Conservation (phyloP, 352 stramenopile genomes). For the Phytophthora ohioensis region DNA sequence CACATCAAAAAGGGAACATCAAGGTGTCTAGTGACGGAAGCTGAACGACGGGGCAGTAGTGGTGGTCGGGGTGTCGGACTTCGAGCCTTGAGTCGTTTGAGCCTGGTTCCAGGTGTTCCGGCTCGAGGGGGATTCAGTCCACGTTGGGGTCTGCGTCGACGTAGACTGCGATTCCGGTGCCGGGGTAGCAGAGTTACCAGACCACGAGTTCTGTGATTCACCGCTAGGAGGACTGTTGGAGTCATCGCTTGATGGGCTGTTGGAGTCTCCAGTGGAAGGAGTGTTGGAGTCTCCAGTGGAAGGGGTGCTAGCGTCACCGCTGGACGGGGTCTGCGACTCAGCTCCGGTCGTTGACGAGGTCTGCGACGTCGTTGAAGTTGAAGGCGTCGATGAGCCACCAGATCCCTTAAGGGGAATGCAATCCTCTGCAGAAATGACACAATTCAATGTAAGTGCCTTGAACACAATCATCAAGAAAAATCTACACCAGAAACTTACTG, state of each 20-base stretch:
- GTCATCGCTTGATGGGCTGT: not conserved
- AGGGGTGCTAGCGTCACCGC: not conserved
- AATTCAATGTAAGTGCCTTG: not conserved
- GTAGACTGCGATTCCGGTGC: not conserved
- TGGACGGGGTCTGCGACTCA: not conserved
- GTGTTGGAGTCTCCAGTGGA: conserved; percentile 4
- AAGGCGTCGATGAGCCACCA: conserved; percentile 9
- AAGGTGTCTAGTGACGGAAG: not conserved
- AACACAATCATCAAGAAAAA: too few relatives aligned
- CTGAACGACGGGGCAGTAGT: conserved; percentile 1
- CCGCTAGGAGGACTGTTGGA: not conserved
- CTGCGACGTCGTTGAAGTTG: not conserved
- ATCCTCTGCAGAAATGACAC: conserved; percentile 11
- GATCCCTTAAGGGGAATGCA: conserved; percentile 17
- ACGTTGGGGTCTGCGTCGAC: not conserved
- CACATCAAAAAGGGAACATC: not conserved
- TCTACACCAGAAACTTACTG: conserved; percentile 20
- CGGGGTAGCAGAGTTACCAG: conserved; percentile 4
- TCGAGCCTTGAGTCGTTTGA: not conserved
- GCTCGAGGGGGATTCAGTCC: not conserved
- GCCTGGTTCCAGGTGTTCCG: not conserved
- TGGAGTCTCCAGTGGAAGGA: conserved; percentile 6
- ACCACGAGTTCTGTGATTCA: not conserved
- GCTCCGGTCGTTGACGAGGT: not conserved
- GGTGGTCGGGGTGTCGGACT: not conserved